phyloP scores from a whole-genome alignment of 2,329 filamentous ascomycete genomes.

The Aspergillus unguis region DNA sequence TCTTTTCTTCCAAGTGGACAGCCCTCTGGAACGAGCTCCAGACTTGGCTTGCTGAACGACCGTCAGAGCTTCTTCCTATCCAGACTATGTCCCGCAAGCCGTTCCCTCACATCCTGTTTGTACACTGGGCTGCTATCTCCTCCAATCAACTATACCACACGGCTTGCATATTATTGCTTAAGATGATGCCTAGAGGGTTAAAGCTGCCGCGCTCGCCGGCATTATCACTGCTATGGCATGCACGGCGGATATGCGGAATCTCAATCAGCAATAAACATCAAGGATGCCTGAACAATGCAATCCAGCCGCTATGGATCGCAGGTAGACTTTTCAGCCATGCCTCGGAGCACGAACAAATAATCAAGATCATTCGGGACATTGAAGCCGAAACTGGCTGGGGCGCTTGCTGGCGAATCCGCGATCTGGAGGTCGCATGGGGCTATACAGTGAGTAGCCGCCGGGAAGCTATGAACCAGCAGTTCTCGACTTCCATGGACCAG shows the following conservation, averaged over 20 bases:
- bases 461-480: constrained; percentile 1
- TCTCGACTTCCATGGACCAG: background rate
- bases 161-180: constrained; percentile 52
- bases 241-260: constrained; percentile 55
- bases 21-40: constrained; percentile 51
- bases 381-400: constrained; percentile 55
- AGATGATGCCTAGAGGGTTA: constrained; percentile 40
- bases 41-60: constrained; percentile 48
- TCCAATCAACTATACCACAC: constrained; percentile 59
- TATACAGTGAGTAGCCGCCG: constrained; percentile 20
- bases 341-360: constrained; percentile 39
- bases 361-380: constrained; percentile 46
- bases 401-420: constrained; percentile 52
- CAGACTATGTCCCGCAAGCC: constrained; percentile 43
- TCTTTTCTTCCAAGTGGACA: constrained; percentile 47
- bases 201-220: constrained; percentile 17
- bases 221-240: constrained; percentile 53
- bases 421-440: constrained; percentile 44
- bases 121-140: constrained; percentile 55
- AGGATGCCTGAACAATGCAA: constrained; percentile 56
- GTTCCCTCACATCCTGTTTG: constrained; percentile 54
- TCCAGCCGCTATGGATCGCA: constrained; percentile 58
- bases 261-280: constrained; percentile 55
- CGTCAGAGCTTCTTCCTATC: constrained; percentile 47
- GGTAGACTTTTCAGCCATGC: constrained; percentile 54